phyloP scores from a whole-genome alignment of 2,329 filamentous ascomycete species.

The Colletotrichum costaricense region DNA sequence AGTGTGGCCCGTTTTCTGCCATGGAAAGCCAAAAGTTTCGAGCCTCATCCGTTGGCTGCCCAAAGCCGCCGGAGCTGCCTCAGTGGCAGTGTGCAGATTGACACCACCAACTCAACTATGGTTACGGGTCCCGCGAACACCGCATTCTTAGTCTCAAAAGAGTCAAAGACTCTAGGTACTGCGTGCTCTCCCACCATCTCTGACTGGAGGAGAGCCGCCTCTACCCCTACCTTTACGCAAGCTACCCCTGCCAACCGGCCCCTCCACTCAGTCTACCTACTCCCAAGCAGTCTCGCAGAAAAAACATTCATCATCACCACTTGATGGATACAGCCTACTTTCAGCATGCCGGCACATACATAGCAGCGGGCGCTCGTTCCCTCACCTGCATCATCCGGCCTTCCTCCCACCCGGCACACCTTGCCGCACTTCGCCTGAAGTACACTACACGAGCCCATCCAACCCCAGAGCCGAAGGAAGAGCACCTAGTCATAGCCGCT shows the following conservation, averaged over 20 bases:
- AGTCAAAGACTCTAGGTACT: neutral
- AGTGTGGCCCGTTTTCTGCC: neutral
- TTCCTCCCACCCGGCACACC: conserved; percentile 13
- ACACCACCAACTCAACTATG: neutral
- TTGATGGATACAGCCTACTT: neutral
- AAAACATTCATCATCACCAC: neutral
- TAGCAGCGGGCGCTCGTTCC: conserved; percentile 25
- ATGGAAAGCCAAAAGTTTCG: neutral
- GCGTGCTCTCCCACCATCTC: neutral
- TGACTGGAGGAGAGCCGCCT: conserved; percentile 2
- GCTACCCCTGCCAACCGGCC: conserved; percentile 8
- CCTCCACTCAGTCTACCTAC: too few relatives aligned
- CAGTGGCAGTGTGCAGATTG: neutral
- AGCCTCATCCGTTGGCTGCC: neutral
- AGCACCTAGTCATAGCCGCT: neutral
- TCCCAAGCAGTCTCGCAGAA: neutral
- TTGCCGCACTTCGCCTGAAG: neutral
- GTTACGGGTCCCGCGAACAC: neutral
- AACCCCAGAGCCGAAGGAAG: neutral
- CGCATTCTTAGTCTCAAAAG: neutral
- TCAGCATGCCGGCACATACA: neutral
- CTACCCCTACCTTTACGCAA: conserved; percentile 8
- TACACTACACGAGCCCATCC: neutral
- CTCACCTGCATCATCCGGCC: conserved; percentile 12
- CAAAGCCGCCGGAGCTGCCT: too few relatives aligned